Conservation (phyloP, 2,329 filamentous ascomycete species). For the Penicillium paneum region DNA sequence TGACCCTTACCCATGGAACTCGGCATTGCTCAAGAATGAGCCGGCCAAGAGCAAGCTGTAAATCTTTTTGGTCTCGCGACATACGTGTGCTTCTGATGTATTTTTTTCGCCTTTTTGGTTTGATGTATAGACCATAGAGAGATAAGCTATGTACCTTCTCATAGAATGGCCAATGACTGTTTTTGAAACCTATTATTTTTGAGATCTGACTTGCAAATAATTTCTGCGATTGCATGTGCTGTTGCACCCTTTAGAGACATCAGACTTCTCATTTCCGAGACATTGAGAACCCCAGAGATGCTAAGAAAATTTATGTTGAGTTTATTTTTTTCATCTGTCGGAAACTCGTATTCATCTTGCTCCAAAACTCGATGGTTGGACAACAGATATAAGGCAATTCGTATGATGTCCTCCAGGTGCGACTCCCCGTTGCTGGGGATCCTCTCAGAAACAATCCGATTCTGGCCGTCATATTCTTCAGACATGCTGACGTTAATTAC, state of each 20-base stretch:
- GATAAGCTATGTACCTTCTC: constrained; percentile 4
- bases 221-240: neutral
- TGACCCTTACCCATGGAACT: constrained; percentile 66
- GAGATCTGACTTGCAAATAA: neutral
- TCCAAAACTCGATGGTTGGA: neutral
- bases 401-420: neutral
- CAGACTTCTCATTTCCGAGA: neutral
- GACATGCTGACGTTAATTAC: neutral
- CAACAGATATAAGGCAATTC: neutral
- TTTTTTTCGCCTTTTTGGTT: neutral
- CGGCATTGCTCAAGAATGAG: constrained; percentile 59
- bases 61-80: constrained; percentile 7
- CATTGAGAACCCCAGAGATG: neutral
- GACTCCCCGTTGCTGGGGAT: neutral
- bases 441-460: neutral
- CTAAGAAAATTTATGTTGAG: neutral
- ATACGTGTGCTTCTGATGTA: constrained; percentile 10
- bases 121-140: constrained; percentile 5
- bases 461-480: neutral
- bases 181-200: neutral
- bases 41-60: constrained; percentile 39
- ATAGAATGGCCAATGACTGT: constrained; percentile 1
- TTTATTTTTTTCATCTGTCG: neutral
- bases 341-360: neutral
- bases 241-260: neutral